These are phyloP conservation scores for Perkinsus marinus DNA, from an alignment of 169 alveolate species.

Conservation along the genomic window DNA sequence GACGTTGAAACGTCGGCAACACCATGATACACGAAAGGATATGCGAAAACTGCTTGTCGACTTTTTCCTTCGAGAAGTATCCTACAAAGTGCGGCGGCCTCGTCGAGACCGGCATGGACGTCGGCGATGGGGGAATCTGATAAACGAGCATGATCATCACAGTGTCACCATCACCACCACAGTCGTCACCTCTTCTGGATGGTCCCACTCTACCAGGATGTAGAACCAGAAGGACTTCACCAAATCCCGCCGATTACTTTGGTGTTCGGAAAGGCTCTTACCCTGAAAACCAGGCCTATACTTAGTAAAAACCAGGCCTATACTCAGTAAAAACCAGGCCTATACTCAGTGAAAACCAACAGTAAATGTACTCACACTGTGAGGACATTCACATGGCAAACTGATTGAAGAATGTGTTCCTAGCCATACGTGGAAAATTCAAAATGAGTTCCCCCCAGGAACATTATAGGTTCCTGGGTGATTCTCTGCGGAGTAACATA, in stretches of 20 bases:
- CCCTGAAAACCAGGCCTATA: neutral
- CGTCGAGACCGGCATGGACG: neutral
- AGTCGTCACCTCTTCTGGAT: neutral
- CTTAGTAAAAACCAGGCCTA: too few species aligned
- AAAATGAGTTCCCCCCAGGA: too few species aligned
- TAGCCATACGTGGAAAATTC: too few species aligned
- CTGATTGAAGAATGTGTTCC: too few species aligned
- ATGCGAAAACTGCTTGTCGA: conserved; percentile 14
- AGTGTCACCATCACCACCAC: neutral
- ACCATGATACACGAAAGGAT: conserved; percentile 61
- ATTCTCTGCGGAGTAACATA: too few species aligned
- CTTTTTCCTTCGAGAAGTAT: conserved; percentile 67
- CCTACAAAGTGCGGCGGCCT: conserved; percentile 51
- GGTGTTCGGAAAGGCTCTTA: neutral
- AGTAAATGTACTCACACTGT: too few species aligned
- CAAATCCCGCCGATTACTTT: neutral
- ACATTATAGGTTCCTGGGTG: too few species aligned
- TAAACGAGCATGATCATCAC: neutral
- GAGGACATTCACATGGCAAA: too few species aligned
- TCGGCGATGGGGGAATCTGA: neutral
- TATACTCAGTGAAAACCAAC: too few species aligned
- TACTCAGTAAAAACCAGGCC: too few species aligned
- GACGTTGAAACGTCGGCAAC: conserved; percentile 61
- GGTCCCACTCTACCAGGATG: neutral
- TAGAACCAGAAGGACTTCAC: neutral